Percentiles rank a stretch among this genome's conserved stretches.
These are phyloP conservation scores for Aspergillus novofumigatus DNA, from an alignment of 2,329 filamentous ascomycete genomes.

Conservation along the genomic window DNA sequence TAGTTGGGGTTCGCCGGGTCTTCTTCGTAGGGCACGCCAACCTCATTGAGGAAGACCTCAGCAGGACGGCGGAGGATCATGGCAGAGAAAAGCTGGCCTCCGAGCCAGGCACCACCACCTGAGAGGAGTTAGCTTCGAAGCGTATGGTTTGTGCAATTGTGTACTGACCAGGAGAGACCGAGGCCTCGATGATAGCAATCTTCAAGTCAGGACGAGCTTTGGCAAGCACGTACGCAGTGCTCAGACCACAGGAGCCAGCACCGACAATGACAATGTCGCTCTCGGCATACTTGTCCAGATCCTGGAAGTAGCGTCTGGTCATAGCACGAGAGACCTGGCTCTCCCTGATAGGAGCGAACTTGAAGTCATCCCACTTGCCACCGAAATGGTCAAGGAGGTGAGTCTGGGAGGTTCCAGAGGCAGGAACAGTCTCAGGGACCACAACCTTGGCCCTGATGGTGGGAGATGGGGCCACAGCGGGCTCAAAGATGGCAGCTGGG, in stretches of 20 bases:
- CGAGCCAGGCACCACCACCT: conserved; percentile 87
- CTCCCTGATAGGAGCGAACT: conserved; percentile 83
- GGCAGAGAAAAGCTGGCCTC: conserved; percentile 88
- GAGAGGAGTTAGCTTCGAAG: conserved; percentile 7
- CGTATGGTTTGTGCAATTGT: no score
- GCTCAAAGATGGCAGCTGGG: conserved; percentile 62
- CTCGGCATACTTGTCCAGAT: conserved; percentile 85
- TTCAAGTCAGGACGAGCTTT: conserved; percentile 82
- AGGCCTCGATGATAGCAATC: conserved; percentile 86
- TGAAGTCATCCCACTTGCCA: conserved; percentile 76
- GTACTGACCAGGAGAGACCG: conserved; percentile 65
- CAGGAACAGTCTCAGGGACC: conserved; percentile 37
- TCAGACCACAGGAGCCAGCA: conserved; percentile 82
- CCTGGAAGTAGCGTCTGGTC: conserved; percentile 87
- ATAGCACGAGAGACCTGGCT: conserved; percentile 89
- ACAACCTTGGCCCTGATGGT: conserved; percentile 43
- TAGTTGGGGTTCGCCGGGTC: conserved; percentile 82
- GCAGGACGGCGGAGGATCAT: conserved; percentile 96
- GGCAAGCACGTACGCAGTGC: conserved; percentile 77
- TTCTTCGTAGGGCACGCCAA: conserved; percentile 82
- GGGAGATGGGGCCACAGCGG: conserved; percentile 34
- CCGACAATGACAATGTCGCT: conserved; percentile 92
- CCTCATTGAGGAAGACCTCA: conserved; percentile 73
- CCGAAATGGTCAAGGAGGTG: conserved; percentile 62
- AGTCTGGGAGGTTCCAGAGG: conserved; percentile 42